These are phyloP conservation scores for Macrophomina tecta DNA, from an alignment of 2,329 filamentous ascomycete genomes.

Conservation along the genomic window DNA sequence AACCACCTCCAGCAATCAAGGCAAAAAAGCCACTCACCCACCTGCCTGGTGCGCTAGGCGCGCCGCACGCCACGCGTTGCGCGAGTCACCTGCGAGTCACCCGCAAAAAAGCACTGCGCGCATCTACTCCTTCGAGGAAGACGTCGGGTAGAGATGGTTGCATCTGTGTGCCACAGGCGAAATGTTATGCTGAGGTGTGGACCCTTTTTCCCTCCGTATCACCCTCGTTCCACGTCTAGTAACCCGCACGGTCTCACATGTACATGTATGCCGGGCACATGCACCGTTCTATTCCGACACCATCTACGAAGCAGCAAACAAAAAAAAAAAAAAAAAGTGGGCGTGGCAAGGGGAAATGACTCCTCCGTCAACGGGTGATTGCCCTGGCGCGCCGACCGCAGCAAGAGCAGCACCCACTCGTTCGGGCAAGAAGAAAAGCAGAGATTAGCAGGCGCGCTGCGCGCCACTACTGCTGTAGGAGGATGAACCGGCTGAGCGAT, in stretches of 20 bases:
- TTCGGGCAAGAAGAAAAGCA: neutral
- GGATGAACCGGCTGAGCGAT: neutral
- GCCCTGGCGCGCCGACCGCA: neutral
- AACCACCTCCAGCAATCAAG: neutral
- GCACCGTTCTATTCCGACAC: neutral
- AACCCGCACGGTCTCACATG: too few relatives aligned
- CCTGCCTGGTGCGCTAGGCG: neutral
- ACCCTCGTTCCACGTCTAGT: too few relatives aligned
- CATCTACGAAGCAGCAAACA: neutral
- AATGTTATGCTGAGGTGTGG: too few relatives aligned
- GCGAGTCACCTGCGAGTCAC: neutral
- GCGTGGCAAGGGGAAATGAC: neutral
- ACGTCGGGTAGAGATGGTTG: neutral
- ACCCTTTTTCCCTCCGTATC: too few relatives aligned
- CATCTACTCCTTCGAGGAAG: neutral
- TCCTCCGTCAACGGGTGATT: neutral
- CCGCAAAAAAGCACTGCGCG: neutral
- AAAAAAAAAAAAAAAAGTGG: neutral
- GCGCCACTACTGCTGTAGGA: neutral
- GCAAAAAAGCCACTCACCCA: constrained; percentile 1
- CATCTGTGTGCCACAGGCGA: neutral
- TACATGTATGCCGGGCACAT: too few relatives aligned
- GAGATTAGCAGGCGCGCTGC: neutral
- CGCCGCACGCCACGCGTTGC: neutral
- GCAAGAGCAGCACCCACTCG: neutral